Evolutionary conservation across 2,329 filamentous ascomycete genomes (phyloP).

Genomic region (Laburnicola sp.): DNA sequence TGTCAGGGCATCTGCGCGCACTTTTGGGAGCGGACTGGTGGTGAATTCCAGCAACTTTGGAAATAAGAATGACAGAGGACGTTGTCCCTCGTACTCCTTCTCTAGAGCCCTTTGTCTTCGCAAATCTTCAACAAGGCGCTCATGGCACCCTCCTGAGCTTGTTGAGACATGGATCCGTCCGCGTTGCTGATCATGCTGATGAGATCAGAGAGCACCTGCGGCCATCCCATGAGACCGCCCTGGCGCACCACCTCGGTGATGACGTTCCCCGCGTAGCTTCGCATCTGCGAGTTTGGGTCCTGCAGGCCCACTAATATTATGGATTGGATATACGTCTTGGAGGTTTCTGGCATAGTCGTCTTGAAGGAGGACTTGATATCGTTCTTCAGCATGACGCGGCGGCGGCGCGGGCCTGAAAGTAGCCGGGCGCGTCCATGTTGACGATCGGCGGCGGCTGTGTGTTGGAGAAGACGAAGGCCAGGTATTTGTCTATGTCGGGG

Average conservation of each 20-base stretch:
- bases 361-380: slow-evolving; percentile 78
- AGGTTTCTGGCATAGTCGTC: slow-evolving; percentile 68
- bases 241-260: slow-evolving; percentile 87
- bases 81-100: slow-evolving; percentile 83
- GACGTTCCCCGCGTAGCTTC: slow-evolving; percentile 87
- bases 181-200: slow-evolving; percentile 76
- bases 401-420: slow-evolving; percentile 78
- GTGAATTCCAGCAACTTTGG: slow-evolving; percentile 90
- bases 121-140: slow-evolving; percentile 91
- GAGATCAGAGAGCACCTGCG: slow-evolving; percentile 82
- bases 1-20: slow-evolving; percentile 77
- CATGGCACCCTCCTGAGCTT: slow-evolving; percentile 91
- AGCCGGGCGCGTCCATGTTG: slow-evolving; percentile 62
- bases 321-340: slow-evolving; percentile 76
- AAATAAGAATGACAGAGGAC: slow-evolving; percentile 83
- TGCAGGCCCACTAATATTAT: slow-evolving; percentile 77
- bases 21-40: slow-evolving; percentile 71
- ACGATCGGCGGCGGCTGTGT: slow-evolving; percentile 63
- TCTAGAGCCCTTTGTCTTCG: slow-evolving; percentile 93
- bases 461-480: slow-evolving; percentile 85
- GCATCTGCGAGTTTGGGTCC: slow-evolving; percentile 79
- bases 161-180: slow-evolving; percentile 65
- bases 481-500: slow-evolving; percentile 96
- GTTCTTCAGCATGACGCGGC: slow-evolving; percentile 95
- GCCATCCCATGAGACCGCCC: slow-evolving; percentile 87